Evolutionary conservation across 805 yeast species (phyloP).

Genomic region (Candida corydali): DNA sequence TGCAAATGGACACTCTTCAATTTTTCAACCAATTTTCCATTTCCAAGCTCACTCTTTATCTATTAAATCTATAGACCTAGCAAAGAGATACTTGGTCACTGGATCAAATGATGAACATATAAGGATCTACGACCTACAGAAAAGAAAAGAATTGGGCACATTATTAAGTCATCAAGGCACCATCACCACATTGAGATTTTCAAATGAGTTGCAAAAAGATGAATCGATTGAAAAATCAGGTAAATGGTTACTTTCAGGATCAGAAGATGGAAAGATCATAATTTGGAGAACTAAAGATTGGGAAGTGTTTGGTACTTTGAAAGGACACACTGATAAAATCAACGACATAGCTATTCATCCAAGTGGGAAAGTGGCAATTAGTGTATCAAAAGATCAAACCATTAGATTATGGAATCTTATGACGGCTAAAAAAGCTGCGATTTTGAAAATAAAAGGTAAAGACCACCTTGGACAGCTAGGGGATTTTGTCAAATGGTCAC

Average conservation of each 20-base stretch:
- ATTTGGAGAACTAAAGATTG: slow-evolving; percentile 97
- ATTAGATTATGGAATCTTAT: slow-evolving; percentile 91
- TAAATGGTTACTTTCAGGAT: slow-evolving; percentile 87
- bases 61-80: slow-evolving; percentile 77
- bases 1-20: slow-evolving; percentile 40
- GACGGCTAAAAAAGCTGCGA: slow-evolving; percentile 93
- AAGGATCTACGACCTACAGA: slow-evolving; percentile 88
- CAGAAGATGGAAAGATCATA: slow-evolving; percentile 84
- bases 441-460: slow-evolving; percentile 64
- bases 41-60: slow-evolving; percentile 92
- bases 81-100: slow-evolving; percentile 81
- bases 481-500: slow-evolving; percentile 63
- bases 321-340: slow-evolving; percentile 83
- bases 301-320: slow-evolving; percentile 85
- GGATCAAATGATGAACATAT: slow-evolving; percentile 97
- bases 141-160: slow-evolving; percentile 90
- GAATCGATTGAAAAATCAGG: slow-evolving; percentile 43
- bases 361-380: slow-evolving; percentile 81
- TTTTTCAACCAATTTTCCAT: slow-evolving; percentile 92
- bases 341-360: slow-evolving; percentile 89
- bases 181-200: slow-evolving; percentile 71
- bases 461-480: slow-evolving; percentile 65
- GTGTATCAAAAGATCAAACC: slow-evolving; percentile 82
- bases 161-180: slow-evolving; percentile 86
- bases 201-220: slow-evolving; percentile 38